Base-by-base conservation (phyloP, 805 yeast genomes). In the Scheffersomyces coipomensis region DNA sequence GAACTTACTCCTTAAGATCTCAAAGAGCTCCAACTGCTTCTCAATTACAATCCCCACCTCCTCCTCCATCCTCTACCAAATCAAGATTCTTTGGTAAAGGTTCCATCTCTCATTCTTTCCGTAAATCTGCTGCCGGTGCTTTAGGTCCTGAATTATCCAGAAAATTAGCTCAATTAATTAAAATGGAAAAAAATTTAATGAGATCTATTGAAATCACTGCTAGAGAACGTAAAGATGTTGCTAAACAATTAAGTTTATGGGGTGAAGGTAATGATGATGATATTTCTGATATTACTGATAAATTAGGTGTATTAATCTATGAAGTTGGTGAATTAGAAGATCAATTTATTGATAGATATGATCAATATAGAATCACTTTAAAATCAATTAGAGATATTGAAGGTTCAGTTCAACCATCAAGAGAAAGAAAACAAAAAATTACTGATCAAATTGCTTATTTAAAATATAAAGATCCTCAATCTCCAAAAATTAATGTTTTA, bases 241-340 rank as follows among this genome's bases (percentile, higher is more conserved):
- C 98, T 56, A 90, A 89, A 76, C 98, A 91, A 75, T 79, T 91
- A 64, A 89, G 97, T 25, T 66, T 84, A 52, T 91, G 99, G 99
- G 99, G 99, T 73, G 96, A 87, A 66, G 95, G 85, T 62, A 89
- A 90, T 62, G 98, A 91, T 64, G 98, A 91, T 58, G 99, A 91
- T 58, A 96, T 91, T 40, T 82, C 93, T 46, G 98, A 91, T 67
- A 89, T 91, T 49, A 91, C 98, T 52, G 99, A 91, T 72, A 90
- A 93, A 72, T 79, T 91, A 64, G 98, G 98, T 63, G 97, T 91
- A 40, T 76, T 91, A 51, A 81, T 93, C 59, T 91, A 83, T 73
- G 98, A 91, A 76, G 79, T 93, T 62, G 97, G 96, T 69, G 98
- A 91, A 77, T 81, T 93, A 60, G 98, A 91, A 76, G 98, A 93